Evolutionary conservation across 106 monocot species (phyloP).

Genomic region (Posidonia australis): DNA sequence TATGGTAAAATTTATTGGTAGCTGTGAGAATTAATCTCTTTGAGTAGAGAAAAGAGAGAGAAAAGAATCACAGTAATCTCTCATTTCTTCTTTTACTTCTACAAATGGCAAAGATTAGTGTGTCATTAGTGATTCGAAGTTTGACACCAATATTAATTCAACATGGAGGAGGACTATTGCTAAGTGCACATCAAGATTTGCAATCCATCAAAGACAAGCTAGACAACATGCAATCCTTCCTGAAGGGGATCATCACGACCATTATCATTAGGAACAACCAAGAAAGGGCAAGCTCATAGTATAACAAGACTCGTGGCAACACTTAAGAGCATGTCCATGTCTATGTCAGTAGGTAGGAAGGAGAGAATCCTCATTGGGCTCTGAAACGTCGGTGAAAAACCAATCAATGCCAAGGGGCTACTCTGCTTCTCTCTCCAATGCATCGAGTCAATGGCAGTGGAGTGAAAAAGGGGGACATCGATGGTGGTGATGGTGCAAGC

Average conservation of each 20-base stretch:
- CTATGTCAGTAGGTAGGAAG: conserved; percentile 40
- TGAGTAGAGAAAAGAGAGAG: no score
- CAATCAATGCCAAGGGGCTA: conserved; percentile 41
- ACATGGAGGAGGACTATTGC: no score
- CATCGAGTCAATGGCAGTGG: conserved; percentile 69
- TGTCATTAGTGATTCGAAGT: no score
- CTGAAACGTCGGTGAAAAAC: conserved; percentile 58
- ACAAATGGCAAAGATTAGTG: no score
- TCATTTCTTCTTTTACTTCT: no score
- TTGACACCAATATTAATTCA: no score
- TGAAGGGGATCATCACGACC: conserved; percentile 75
- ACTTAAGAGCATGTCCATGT: conserved; percentile 44
- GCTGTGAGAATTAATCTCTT: no score
- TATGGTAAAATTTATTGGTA: no score
- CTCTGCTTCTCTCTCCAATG: conserved; percentile 52
- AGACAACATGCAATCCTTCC: no score
- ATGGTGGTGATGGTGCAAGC: conserved; percentile 53
- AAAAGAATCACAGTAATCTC: no score
- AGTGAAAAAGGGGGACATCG: conserved; percentile 59
- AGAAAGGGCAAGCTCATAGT: conserved; percentile 59
- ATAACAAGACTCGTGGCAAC: conserved; percentile 43
- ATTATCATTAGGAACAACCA: conserved; percentile 60
- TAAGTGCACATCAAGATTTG: no score
- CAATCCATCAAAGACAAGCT: no score
- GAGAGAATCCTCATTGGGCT: conserved; percentile 65